Evolutionary conservation across 1,139 yeast genomes (phyloP).

Genomic region (Suhomyces panamericanus): DNA sequence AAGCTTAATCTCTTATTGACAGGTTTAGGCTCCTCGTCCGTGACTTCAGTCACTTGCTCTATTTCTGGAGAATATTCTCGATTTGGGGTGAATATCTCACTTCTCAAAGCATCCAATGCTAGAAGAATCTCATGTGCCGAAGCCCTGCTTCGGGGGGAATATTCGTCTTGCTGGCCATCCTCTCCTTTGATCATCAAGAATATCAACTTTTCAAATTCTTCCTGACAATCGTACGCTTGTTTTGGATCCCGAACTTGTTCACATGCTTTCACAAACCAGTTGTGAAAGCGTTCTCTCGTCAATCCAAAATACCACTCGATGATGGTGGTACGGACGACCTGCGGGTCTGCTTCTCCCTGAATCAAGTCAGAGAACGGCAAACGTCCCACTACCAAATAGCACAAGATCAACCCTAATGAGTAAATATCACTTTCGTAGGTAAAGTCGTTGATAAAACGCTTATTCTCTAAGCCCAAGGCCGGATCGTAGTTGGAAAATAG

Average conservation of each 20-base stretch:
- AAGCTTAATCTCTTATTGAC: too few relatives aligned
- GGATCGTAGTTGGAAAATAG: slow-evolving; percentile 29
- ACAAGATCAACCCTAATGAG: slow-evolving; percentile 78
- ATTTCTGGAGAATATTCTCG: neutral
- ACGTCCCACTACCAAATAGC: slow-evolving; percentile 67
- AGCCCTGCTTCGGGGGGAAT: slow-evolving; percentile 12
- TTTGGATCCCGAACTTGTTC: neutral
- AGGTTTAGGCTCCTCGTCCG: neutral
- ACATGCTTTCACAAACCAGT: slow-evolving; percentile 26
- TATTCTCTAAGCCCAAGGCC: slow-evolving; percentile 16
- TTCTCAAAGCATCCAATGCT: slow-evolving; percentile 20
- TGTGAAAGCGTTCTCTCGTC: slow-evolving; percentile 21
- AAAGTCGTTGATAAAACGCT: slow-evolving; percentile 48
- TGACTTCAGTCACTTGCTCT: neutral
- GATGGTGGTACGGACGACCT: slow-evolving; percentile 27
- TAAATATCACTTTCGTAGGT: slow-evolving; percentile 74
- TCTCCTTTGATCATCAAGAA: slow-evolving; percentile 37
- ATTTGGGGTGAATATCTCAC: slow-evolving; percentile 18
- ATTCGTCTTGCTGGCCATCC: slow-evolving; percentile 7
- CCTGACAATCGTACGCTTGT: slow-evolving; percentile 10
- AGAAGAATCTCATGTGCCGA: slow-evolving; percentile 16
- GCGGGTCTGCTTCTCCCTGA: slow-evolving; percentile 38
- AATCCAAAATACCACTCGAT: slow-evolving; percentile 32
- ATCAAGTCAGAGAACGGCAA: slow-evolving; percentile 53
- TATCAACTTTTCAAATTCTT: slow-evolving; percentile 26